Percentiles rank a stretch among this genome's conserved stretches.
Evolutionary conservation across 495 filamentous ascomycete species (phyloP).

Genomic region (Penicillium antarcticum): DNA sequence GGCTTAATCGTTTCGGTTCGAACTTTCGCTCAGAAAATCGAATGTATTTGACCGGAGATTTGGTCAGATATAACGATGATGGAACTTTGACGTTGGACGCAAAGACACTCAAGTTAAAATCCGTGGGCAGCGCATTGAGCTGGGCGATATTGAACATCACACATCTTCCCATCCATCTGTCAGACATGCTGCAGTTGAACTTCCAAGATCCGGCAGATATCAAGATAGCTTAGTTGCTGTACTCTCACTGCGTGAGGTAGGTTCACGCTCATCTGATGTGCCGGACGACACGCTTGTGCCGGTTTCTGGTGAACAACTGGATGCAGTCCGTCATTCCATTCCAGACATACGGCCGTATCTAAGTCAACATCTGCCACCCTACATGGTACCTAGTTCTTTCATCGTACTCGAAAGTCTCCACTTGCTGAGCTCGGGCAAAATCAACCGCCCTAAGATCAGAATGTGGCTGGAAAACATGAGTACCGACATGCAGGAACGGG

Average conservation of each 20-base stretch:
- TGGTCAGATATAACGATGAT: constrained; percentile 37
- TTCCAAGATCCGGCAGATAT: not conserved
- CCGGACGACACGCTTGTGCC: not conserved
- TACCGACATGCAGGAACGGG: not conserved
- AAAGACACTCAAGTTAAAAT: constrained; percentile 32
- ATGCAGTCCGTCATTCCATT: not conserved
- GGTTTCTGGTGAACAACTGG: not conserved
- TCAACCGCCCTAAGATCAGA: not conserved
- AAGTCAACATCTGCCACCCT: not conserved
- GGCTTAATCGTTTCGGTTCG: constrained; percentile 21
- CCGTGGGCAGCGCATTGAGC: constrained; percentile 32
- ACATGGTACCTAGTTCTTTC: not conserved
- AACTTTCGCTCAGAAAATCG: not conserved
- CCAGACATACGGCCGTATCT: not conserved
- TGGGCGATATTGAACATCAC: constrained; percentile 31
- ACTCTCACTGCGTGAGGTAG: not conserved
- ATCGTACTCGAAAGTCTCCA: not conserved
- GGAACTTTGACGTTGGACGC: constrained; percentile 34
- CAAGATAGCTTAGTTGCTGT: not conserved
- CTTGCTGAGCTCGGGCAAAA: not conserved
- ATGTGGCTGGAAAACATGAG: not conserved
- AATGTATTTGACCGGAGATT: constrained; percentile 51
- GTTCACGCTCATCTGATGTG: not conserved
- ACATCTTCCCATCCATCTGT: not conserved
- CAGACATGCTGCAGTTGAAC: not conserved